These are phyloP conservation scores for Logfia minima DNA, from an alignment of 129 eudicot species.

Conservation along the genomic window DNA sequence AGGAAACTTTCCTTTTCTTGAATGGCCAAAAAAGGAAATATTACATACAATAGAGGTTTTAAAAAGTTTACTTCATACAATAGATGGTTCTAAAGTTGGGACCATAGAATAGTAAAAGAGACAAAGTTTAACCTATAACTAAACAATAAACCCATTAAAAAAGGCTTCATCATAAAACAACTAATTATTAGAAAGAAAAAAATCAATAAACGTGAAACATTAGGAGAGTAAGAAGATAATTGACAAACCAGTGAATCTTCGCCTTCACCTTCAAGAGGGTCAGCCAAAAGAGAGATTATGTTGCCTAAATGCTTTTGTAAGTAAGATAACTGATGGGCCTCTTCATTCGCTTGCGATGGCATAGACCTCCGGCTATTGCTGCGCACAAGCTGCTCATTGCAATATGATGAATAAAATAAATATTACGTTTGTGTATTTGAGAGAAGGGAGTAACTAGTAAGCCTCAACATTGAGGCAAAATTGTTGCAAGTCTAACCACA, in stretches of 20 bases:
- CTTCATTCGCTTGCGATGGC: slow-evolving; percentile 97
- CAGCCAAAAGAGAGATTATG: slow-evolving; percentile 76
- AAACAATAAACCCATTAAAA: no score
- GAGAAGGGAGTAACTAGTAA: not conserved
- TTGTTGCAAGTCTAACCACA: not conserved
- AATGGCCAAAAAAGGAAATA: no score
- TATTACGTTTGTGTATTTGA: not conserved
- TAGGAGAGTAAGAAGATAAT: slow-evolving; percentile 10
- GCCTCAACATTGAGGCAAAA: not conserved
- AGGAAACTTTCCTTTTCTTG: no score
- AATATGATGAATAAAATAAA: slow-evolving; percentile 19
- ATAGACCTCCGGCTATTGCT: slow-evolving; percentile 87
- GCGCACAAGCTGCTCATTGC: slow-evolving; percentile 73
- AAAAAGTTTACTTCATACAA: no score
- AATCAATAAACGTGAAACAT: not conserved
- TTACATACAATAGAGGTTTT: no score
- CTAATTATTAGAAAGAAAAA: not conserved
- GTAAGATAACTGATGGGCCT: slow-evolving; percentile 91
- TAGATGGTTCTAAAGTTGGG: no score
- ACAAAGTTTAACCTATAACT: no score
- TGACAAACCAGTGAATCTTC: slow-evolving; percentile 83
- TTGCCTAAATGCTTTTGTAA: slow-evolving; percentile 89
- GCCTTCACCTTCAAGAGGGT: slow-evolving; percentile 69
- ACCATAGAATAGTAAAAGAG: no score
- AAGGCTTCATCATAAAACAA: not conserved